Conservation (phyloP, 306 rosid species). For the Trifolium repens region DNA sequence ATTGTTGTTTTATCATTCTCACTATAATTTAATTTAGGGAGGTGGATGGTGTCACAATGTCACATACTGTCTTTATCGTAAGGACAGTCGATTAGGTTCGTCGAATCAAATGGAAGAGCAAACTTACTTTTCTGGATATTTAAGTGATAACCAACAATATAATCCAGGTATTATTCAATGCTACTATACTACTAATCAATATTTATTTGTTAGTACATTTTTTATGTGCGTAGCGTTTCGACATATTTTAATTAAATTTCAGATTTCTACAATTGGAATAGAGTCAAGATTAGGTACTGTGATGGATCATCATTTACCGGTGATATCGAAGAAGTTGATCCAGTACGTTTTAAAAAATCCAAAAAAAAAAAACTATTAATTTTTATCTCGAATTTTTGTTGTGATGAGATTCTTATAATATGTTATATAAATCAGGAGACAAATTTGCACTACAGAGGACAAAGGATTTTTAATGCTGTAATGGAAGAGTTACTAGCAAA, state of each 20-base stretch:
- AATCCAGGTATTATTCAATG: slow-evolving; percentile 68
- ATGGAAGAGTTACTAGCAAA: slow-evolving; percentile 65
- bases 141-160: slow-evolving; percentile 48
- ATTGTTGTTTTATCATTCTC: no score
- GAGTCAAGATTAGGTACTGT: slow-evolving; percentile 80
- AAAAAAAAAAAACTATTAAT: neutral
- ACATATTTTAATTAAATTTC: slow-evolving; percentile 28
- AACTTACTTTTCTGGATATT: slow-evolving; percentile 56
- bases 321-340: slow-evolving; percentile 70
- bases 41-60: slow-evolving; percentile 91
- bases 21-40: slow-evolving; percentile 56
- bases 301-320: slow-evolving; percentile 95
- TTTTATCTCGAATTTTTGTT: neutral
- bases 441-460: slow-evolving; percentile 83
- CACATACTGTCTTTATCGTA: slow-evolving; percentile 61
- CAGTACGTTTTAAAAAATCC: slow-evolving; percentile 54
- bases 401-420: slow-evolving; percentile 14
- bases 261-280: slow-evolving; percentile 87
- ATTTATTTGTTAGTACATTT: neutral
- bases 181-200: neutral
- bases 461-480: slow-evolving; percentile 63
- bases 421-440: slow-evolving; percentile 54
- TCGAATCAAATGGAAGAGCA: slow-evolving; percentile 60
- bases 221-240: slow-evolving; percentile 14
- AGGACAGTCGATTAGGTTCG: slow-evolving; percentile 73